These are phyloP conservation scores for Cymbopogon citratus DNA, from an alignment of 176 grass and related monocot species.

Conservation along the genomic window DNA sequence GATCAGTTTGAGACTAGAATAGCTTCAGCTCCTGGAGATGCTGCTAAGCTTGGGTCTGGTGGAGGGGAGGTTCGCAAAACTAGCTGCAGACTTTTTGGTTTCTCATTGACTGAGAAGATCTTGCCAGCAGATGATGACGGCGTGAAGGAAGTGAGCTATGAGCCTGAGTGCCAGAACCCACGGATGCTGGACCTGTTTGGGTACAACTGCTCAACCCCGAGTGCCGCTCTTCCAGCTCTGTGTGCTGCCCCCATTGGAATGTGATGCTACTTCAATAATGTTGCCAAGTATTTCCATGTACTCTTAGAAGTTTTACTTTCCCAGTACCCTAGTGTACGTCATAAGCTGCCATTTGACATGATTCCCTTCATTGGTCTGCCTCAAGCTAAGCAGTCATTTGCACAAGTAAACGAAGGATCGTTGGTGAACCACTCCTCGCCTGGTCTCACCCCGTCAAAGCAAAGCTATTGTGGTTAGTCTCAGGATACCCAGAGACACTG, in stretches of 20 bases:
- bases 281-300: background rate
- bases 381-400: conserved; percentile 10
- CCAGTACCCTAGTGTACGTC: background rate
- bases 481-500: background rate
- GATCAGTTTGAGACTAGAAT: conserved; percentile 29
- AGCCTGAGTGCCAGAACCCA: conserved; percentile 38
- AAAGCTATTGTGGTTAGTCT: background rate
- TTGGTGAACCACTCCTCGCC: conserved; percentile 3
- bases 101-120: conserved; percentile 75
- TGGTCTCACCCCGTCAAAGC: background rate
- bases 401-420: background rate
- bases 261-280: conserved; percentile 36
- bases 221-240: conserved; percentile 57
- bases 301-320: conserved; percentile 16
- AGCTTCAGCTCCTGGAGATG: conserved; percentile 30
- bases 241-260: conserved; percentile 53
- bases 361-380: conserved; percentile 1
- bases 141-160: conserved; percentile 43
- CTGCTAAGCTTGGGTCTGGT: conserved; percentile 32
- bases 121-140: conserved; percentile 41
- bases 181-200: conserved; percentile 59
- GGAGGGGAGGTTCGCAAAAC: conserved; percentile 41
- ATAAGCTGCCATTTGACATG: conserved; percentile 18
- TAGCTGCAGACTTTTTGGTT: conserved; percentile 87
- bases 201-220: conserved; percentile 32